Conservation (phyloP, 1,284 basidiomycete genomes). For the Rugosomyces carneus region DNA sequence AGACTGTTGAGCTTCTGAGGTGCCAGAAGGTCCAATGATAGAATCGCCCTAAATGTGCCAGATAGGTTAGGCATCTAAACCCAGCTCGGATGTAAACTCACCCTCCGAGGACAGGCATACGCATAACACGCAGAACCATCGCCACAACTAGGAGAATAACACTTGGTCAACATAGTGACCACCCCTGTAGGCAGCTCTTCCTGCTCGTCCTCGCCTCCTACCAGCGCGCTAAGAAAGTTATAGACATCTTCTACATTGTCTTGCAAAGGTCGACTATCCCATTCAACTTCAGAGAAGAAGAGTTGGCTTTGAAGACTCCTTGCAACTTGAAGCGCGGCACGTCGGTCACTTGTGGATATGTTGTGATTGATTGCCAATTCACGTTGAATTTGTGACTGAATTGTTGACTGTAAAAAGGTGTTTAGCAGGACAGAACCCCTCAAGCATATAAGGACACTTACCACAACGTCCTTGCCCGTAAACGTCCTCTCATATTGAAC, state of each 20-base stretch:
- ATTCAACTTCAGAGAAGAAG: conserved; percentile 97
- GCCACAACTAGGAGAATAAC: conserved; percentile 80
- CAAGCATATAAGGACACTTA: conserved; percentile 36
- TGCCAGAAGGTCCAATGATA: conserved; percentile 8
- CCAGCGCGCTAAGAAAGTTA: conserved; percentile 89
- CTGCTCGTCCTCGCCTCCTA: conserved; percentile 50
- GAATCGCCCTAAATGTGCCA: conserved; percentile 11
- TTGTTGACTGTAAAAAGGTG: conserved; percentile 53
- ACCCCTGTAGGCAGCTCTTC: conserved; percentile 86
- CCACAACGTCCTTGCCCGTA: conserved; percentile 89
- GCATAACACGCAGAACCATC: conserved; percentile 67
- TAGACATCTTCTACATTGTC: conserved; percentile 95
- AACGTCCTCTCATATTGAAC: conserved; percentile 85
- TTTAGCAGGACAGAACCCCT: conserved; percentile 2
- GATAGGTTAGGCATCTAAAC: neutral
- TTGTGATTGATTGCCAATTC: conserved; percentile 69
- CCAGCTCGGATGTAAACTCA: conserved; percentile 25
- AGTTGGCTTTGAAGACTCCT: conserved; percentile 87
- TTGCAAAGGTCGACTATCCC: conserved; percentile 78
- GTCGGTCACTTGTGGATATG: conserved; percentile 64
- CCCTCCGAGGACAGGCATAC: conserved; percentile 65
- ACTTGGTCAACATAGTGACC: conserved; percentile 73
- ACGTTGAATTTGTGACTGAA: conserved; percentile 73
- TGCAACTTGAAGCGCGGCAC: conserved; percentile 82
- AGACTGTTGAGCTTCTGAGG: conserved; percentile 7